Conservation (phyloP, 2,329 filamentous ascomycete genomes). For the Juglanconis oblonga region DNA sequence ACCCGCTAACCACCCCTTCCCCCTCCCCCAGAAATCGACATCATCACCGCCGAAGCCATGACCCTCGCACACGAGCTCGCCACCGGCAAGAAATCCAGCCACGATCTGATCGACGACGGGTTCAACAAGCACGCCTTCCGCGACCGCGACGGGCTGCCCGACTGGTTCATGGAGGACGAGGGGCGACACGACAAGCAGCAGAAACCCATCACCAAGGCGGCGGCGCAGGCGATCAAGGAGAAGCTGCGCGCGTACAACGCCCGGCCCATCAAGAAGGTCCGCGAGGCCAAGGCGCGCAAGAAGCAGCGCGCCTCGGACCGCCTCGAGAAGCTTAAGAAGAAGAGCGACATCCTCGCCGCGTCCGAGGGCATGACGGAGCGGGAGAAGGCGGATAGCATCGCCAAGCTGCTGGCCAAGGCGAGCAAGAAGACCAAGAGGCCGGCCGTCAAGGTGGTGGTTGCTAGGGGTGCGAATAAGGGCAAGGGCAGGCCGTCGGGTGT, state of each 20-base stretch:
- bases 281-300: constrained; percentile 93
- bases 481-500: constrained; percentile 19
- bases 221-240: constrained; percentile 87
- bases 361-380: constrained; percentile 93
- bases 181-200: constrained; percentile 75
- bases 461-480: constrained; percentile 56
- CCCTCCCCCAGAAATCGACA: constrained; percentile 73
- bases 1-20: no score
- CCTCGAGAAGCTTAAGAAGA: constrained; percentile 94
- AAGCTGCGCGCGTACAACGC: constrained; percentile 91
- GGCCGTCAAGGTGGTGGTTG: constrained; percentile 84
- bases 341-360: constrained; percentile 83
- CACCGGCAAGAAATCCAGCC: constrained; percentile 74
- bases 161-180: constrained; percentile 98
- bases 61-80: constrained; percentile 90
- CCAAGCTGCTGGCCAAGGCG: constrained; percentile 76
- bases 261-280: constrained; percentile 97
- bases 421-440: constrained; percentile 82
- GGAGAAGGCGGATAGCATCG: constrained; percentile 86
- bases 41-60: constrained; percentile 99
- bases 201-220: constrained; percentile 88
- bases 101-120: constrained; percentile 82
- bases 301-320: constrained; percentile 91
- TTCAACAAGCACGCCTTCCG: constrained; percentile 94
- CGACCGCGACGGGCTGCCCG: constrained; percentile 85